phyloP scores from a whole-genome alignment of 2,329 filamentous ascomycete genomes.

The Cercospora beticola region DNA sequence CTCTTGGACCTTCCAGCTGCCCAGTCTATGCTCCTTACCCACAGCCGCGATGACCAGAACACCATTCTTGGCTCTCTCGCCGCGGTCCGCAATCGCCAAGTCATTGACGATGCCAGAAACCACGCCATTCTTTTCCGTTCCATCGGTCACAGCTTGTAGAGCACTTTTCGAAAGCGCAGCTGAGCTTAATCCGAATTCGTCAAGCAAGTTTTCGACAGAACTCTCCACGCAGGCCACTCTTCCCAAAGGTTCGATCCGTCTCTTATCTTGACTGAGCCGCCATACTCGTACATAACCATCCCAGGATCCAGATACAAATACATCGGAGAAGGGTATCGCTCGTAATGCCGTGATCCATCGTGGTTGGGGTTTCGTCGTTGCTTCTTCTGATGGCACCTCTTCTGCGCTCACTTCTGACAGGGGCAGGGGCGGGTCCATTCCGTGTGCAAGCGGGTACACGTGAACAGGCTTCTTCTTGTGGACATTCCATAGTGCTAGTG shows the following conservation, averaged over 20 bases:
- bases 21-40: slow-evolving; percentile 81
- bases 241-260: slow-evolving; percentile 70
- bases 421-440: slow-evolving; percentile 70
- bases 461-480: slow-evolving; percentile 93
- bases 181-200: slow-evolving; percentile 23
- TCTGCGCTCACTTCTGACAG: slow-evolving; percentile 74
- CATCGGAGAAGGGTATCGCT: slow-evolving; percentile 84
- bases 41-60: slow-evolving; percentile 83
- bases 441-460: slow-evolving; percentile 78
- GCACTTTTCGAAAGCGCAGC: slow-evolving; percentile 20
- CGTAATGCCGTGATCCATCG: slow-evolving; percentile 88
- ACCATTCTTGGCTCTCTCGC: slow-evolving; percentile 69
- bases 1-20: slow-evolving; percentile 68
- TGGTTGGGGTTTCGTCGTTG: slow-evolving; percentile 56
- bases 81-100: slow-evolving; percentile 81
- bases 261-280: slow-evolving; percentile 80
- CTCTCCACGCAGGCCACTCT: slow-evolving; percentile 46
- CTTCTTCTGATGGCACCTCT: slow-evolving; percentile 55
- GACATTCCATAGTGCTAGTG: slow-evolving; percentile 80
- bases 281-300: slow-evolving; percentile 85
- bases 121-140: slow-evolving; percentile 19
- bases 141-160: slow-evolving; percentile 25
- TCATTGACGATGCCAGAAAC: slow-evolving; percentile 83
- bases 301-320: slow-evolving; percentile 91
- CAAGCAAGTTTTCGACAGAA: slow-evolving; percentile 21